Evolutionary conservation across 2,329 filamentous ascomycete species (phyloP).

Genomic region (Diaporthe sp.): DNA sequence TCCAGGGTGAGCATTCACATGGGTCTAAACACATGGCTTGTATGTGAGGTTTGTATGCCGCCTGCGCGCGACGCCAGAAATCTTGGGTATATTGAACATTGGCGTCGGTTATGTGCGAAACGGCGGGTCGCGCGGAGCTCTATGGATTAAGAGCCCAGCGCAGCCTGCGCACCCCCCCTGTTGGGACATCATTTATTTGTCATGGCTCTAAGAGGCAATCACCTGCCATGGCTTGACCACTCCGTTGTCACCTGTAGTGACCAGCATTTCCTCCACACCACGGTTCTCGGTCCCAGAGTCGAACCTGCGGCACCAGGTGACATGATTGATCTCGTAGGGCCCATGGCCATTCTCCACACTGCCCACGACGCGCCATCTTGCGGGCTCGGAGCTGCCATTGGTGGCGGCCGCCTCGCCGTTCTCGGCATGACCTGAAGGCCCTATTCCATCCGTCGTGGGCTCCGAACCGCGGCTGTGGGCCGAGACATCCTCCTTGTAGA

Average conservation of each 20-base stretch:
- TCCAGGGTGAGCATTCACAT: not conserved
- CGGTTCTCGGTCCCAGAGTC: conserved; percentile 72
- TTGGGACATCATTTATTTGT: not conserved
- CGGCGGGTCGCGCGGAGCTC: not conserved
- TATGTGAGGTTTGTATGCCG: not conserved
- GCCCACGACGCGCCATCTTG: conserved; percentile 80
- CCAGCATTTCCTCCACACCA: conserved; percentile 82
- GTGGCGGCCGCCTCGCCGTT: conserved; percentile 41
- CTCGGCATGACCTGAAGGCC: not conserved
- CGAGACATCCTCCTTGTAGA: conserved; percentile 77
- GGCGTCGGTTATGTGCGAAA: not conserved
- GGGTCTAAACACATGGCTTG: not conserved
- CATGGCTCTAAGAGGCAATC: conserved; percentile 37
- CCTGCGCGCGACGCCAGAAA: not conserved
- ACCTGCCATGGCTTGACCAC: conserved; percentile 84
- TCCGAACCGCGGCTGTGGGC: not conserved
- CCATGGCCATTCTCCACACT: conserved; percentile 84
- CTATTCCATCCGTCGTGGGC: not conserved
- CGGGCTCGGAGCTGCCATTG: conserved; percentile 46
- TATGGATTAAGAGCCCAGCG: not conserved
- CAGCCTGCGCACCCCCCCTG: not conserved
- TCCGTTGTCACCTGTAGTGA: conserved; percentile 95
- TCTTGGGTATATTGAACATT: not conserved
- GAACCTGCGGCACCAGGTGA: conserved; percentile 86
- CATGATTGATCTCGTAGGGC: conserved; percentile 94